A percentile compares a stretch with the other conserved stretches of the same genome.
Conservation (phyloP, 345 rosid species). For the Populus alba region DNA sequence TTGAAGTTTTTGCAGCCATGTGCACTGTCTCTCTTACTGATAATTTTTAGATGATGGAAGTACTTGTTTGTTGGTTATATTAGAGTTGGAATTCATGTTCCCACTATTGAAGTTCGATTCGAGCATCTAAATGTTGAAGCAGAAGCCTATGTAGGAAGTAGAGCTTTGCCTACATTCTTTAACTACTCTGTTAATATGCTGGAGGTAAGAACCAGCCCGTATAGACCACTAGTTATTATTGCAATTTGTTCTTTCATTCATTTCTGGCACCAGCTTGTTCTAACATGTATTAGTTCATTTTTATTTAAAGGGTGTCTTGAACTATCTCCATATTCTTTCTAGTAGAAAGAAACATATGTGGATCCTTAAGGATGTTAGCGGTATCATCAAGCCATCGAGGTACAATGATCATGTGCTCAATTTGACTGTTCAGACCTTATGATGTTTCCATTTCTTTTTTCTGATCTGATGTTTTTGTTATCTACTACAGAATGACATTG, state of each 20-base stretch:
- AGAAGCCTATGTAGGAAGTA: slow-evolving; percentile 59
- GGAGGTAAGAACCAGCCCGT: slow-evolving; percentile 41
- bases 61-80: neutral
- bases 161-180: slow-evolving; percentile 58
- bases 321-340: slow-evolving; percentile 30
- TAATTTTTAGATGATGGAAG: neutral
- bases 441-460: neutral
- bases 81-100: slow-evolving; percentile 47
- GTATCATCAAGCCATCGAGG: slow-evolving; percentile 68
- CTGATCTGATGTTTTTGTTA: neutral
- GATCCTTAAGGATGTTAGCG: slow-evolving; percentile 63
- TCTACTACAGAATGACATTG: slow-evolving; percentile 51
- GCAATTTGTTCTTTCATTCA: neutral
- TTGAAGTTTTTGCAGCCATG: neutral
- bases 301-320: slow-evolving; percentile 21
- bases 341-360: slow-evolving; percentile 45
- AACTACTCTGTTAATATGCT: slow-evolving; percentile 41
- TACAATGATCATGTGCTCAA: slow-evolving; percentile 9
- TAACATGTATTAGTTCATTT: neutral
- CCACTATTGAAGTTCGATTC: slow-evolving; percentile 49
- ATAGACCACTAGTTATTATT: neutral
- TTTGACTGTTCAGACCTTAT: neutral
- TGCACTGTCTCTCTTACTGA: neutral
- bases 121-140: slow-evolving; percentile 49
- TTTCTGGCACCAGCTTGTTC: neutral